A percentile compares a stretch with the other conserved stretches of the same genome.
Evolutionary conservation across 2,329 filamentous ascomycete species (phyloP).

Genomic region (Fusarium abutilonis): DNA sequence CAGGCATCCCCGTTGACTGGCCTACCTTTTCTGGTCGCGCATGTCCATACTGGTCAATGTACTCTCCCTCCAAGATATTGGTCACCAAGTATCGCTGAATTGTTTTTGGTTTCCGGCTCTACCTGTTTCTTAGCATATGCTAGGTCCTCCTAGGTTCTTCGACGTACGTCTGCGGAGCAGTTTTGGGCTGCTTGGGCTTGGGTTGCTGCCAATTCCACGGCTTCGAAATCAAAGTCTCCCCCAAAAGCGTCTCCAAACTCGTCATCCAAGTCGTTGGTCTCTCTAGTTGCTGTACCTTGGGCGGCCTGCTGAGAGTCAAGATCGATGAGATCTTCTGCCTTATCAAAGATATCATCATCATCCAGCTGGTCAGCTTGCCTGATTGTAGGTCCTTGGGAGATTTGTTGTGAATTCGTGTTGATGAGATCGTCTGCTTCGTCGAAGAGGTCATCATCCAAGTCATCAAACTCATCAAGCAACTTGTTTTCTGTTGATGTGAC

Average conservation of each 20-base stretch:
- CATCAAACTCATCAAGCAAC: conserved; percentile 68
- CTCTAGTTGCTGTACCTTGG: conserved; percentile 13
- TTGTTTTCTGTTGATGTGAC: not conserved
- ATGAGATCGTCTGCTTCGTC: conserved; percentile 55
- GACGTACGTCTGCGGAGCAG: conserved; percentile 52
- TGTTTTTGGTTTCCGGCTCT: conserved; percentile 74
- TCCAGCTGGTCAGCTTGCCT: conserved; percentile 25
- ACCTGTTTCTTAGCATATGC: conserved; percentile 70
- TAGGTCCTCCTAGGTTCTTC: conserved; percentile 39
- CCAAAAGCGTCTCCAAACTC: conserved; percentile 61
- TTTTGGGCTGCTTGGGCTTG: conserved; percentile 72
- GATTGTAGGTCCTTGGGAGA: conserved; percentile 16
- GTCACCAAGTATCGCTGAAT: conserved; percentile 90
- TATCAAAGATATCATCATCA: conserved; percentile 55
- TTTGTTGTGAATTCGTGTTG: conserved; percentile 35
- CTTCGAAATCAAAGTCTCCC: conserved; percentile 82
- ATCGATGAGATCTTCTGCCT: conserved; percentile 51
- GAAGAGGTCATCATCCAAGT: conserved; percentile 70
- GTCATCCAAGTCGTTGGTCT: conserved; percentile 39
- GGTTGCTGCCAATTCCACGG: conserved; percentile 76
- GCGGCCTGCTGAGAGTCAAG: conserved; percentile 35
- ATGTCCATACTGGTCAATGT: conserved; percentile 69
- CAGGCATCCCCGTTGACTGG: not conserved
- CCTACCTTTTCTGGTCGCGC: conserved; percentile 76
- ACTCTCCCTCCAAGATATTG: conserved; percentile 75